phyloP scores from a whole-genome alignment of 352 stramenopile genomes.

The Albugo candida region DNA sequence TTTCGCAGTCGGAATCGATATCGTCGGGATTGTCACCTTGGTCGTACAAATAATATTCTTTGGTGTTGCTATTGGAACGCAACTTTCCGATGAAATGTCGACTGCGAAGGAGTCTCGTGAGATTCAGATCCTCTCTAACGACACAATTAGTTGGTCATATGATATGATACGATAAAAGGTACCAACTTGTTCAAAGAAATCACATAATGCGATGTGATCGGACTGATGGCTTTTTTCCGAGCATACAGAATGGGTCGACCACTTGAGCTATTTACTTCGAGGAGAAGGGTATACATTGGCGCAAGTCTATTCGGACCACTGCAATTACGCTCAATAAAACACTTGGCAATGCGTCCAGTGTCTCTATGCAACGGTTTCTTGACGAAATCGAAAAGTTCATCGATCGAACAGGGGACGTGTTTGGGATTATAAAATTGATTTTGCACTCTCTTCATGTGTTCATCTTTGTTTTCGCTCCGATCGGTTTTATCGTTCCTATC shows the following conservation, averaged over 20 bases:
- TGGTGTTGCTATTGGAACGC: conserved; percentile 51
- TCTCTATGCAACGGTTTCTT: conserved; percentile 50
- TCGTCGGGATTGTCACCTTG: conserved; percentile 72
- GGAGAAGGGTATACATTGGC: conserved; percentile 60
- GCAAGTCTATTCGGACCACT: conserved; percentile 55
- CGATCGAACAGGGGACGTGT: conserved; percentile 56
- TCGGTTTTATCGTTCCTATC: conserved; percentile 34
- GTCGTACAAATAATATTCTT: conserved; percentile 76
- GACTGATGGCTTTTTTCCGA: conserved; percentile 47
- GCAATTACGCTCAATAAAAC: conserved; percentile 77
- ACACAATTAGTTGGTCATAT: not conserved
- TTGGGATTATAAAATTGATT: conserved; percentile 61
- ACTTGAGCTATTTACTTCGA: conserved; percentile 74
- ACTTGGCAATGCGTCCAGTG: conserved; percentile 68
- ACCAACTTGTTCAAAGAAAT: conserved; percentile 64
- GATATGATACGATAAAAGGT: not conserved
- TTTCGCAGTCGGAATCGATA: conserved; percentile 57
- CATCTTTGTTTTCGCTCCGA: conserved; percentile 35
- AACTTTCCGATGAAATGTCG: conserved; percentile 79
- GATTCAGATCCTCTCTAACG: conserved; percentile 49
- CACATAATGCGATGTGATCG: conserved; percentile 72
- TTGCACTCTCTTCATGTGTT: conserved; percentile 25
- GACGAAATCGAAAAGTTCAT: conserved; percentile 68
- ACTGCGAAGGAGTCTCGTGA: conserved; percentile 56
- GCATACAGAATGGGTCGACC: conserved; percentile 69